Base-by-base conservation (phyloP, 441 rosid species). In the Pelargonium citronellum region DNA sequence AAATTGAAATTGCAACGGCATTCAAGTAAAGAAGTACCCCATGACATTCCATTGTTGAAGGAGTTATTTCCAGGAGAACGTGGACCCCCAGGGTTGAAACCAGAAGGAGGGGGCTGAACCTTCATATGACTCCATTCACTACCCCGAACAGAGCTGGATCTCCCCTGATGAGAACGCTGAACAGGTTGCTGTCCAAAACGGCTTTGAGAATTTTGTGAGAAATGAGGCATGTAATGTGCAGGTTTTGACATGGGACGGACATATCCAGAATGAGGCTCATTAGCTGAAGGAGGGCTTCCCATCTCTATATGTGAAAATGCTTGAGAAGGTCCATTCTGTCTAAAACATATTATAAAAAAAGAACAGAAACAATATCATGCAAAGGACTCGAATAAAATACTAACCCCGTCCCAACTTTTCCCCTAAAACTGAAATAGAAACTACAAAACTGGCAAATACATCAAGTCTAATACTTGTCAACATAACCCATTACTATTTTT, bases 21-120 rank as follows among this genome's bases (percentile, higher is more conserved):
- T 57, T 60, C 43, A 73, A 80, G 76, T 77, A 71, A 75, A 80
- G 53, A 78, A 74, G 71, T 92, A 95, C 99, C 98, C 99, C 95
- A 92, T 72, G 95, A 83, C 69, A 81, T 75, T 79, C 90, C 86
- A 74, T 78, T 87, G 80, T 83, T 82, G 71, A 77, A 80, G 66
- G 98, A 87, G 79, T 87, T 83, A 82, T 71, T 92, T 80, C 95
- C 88, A 19, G 97, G 96, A 72, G 99, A 91, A 71, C 76, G 96
- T 63, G 84, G 90, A 2, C 86, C 85, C 37, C 89, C 96, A 66
- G 89, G 83, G 84, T 66, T 81, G 62, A 79, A 80, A 80, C 80
- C 80, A 64, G 97, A 74, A 68, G 83, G 81, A 65, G 95, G 91
- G 71, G 87, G 86, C 84, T 86, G 97, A 17, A 84, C 79, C 76